A percentile compares a stretch with the other conserved stretches of the same genome.
Evolutionary conservation across 768 basidiomycete species (phyloP).

Genomic region (Mycena albidolilacea): DNA sequence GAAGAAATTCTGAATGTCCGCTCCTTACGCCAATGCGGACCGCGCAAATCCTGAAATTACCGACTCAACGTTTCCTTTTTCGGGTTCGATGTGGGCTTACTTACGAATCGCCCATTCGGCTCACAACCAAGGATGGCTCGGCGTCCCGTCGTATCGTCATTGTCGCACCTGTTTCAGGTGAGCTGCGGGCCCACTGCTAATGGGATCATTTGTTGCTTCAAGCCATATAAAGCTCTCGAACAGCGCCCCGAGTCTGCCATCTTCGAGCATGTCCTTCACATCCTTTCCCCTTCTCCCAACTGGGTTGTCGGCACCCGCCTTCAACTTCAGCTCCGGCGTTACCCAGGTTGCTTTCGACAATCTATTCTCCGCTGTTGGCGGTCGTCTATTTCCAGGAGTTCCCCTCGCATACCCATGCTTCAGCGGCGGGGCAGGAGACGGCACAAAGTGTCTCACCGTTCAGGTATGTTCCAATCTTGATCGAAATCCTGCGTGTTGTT

Average conservation of each 20-base stretch:
- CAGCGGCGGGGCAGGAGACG: background rate
- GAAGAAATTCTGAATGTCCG: too few relatives aligned
- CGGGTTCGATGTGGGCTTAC: too few relatives aligned
- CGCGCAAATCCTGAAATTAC: too few relatives aligned
- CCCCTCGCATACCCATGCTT: constrained; percentile 22
- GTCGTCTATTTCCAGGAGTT: constrained; percentile 2
- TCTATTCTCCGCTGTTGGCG: constrained; percentile 8
- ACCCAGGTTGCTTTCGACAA: background rate
- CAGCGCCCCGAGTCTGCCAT: too few relatives aligned
- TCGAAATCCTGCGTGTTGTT: too few relatives aligned
- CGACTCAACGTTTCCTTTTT: too few relatives aligned
- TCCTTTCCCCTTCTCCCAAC: background rate
- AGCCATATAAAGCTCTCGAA: background rate
- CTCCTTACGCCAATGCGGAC: too few relatives aligned
- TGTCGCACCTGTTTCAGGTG: background rate
- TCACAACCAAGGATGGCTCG: background rate
- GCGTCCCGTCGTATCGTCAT: background rate
- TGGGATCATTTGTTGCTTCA: background rate
- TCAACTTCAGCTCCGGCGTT: background rate
- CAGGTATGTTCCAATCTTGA: background rate
- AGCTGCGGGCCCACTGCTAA: background rate
- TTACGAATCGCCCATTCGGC: too few relatives aligned
- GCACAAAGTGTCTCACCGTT: background rate
- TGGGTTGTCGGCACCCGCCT: background rate
- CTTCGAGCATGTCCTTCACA: background rate